Evolutionary conservation across 441 rosid genomes (phyloP).

Genomic region (Gossypium gossypioides): DNA sequence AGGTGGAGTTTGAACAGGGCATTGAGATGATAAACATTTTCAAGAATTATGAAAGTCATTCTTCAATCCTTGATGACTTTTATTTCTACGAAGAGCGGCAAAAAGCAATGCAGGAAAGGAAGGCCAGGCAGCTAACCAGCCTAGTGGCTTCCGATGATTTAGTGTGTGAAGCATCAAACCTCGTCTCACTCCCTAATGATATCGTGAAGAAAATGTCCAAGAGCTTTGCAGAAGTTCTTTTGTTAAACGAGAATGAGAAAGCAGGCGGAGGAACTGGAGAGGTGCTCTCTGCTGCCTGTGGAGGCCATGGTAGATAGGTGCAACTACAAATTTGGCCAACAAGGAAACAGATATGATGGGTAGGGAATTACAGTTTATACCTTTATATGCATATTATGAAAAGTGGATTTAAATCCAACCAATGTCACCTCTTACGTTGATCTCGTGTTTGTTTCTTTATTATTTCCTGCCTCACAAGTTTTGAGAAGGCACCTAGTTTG

Average conservation of each 20-base stretch:
- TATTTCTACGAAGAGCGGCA: constrained; percentile 42
- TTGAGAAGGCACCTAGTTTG: background rate
- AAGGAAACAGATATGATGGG: background rate
- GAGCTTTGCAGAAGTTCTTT: constrained; percentile 57
- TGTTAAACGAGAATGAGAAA: constrained; percentile 24
- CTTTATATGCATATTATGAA: background rate
- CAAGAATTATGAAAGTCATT: constrained; percentile 21
- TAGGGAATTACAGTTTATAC: background rate
- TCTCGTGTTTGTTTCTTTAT: background rate
- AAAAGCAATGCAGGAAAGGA: constrained; percentile 34
- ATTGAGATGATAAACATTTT: constrained; percentile 35
- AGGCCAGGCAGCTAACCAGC: constrained; percentile 31
- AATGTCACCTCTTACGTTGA: background rate
- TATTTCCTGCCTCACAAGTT: background rate
- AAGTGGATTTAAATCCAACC: background rate
- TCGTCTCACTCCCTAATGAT: constrained; percentile 26
- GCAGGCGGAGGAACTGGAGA: background rate
- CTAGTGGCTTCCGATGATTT: constrained; percentile 12
- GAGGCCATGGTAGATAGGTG: constrained; percentile 6
- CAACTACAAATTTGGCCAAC: constrained; percentile 1
- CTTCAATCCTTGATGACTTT: constrained; percentile 42
- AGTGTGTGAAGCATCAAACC: constrained; percentile 18
- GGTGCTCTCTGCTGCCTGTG: constrained; percentile 5
- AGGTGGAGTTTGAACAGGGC: constrained; percentile 41
- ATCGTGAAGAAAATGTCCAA: constrained; percentile 38